Evolutionary conservation across 176 grass and related monocot genomes (phyloP), one percentile per base, ranked within the genome.

Genomic region (Alloteropsis semialata): DNA sequence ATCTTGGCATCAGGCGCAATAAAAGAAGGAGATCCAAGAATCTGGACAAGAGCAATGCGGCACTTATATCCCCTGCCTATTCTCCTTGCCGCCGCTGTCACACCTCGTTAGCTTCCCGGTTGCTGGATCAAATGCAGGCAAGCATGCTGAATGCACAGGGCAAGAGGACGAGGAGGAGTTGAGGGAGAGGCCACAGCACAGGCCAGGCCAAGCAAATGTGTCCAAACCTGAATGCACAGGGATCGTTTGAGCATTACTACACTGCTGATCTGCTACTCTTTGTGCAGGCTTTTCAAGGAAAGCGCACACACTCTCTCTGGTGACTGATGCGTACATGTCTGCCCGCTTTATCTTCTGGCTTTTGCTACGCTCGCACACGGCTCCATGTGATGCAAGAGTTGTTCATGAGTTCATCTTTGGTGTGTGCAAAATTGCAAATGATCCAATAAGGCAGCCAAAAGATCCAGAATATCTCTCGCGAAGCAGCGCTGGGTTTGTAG

Each of bases 211-310:
- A 79, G 28, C 38, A 69, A 68, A 39, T 84, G 28, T 33, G 67
- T 74, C 81, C 75, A 79, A 83, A 39, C 67, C 58, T 65, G 44
- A 36, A 75, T 57, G 76, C 37, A 32, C 44, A 61, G 50, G 77
- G 60, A 75, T 64, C 67, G 45, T 83, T 66, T 64, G 68, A 54
- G 84, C 51, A 32, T 54, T 22, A 22, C 57, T n/a, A n/a, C n/a
- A n/a, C n/a, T 18, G 34, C 73, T 85, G 77, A 43, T 53, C 50
- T 54, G 85, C 62, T 46, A n/a, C 77, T 22, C 63, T 77, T 67
- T 84, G 70, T 92, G 84, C 84, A 76, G 81, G 33, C 77, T 85
- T 87, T 79, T 64, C 30, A 34, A 75, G 84, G 38, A 64, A 54
- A 4, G 1, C 25, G n/a, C n/a, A n/a, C n/a, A n/a, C n/a, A n/a